Evolutionary conservation across 345 rosid species (phyloP).

Genomic region (Conringia planisiliqua): DNA sequence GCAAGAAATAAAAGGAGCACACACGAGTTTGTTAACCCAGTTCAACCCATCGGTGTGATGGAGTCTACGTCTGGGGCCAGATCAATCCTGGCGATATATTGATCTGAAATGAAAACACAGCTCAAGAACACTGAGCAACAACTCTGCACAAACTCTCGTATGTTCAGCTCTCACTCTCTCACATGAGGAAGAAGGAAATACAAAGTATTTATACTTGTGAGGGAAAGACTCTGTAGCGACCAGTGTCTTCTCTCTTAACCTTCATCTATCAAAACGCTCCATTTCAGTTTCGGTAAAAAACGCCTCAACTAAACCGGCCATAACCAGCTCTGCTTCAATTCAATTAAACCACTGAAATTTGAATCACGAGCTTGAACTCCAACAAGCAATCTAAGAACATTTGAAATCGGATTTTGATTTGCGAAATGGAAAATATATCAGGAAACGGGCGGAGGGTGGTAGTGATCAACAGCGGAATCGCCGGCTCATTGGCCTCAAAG

Average conservation of each 20-base stretch:
- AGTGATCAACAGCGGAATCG: constrained; percentile 64
- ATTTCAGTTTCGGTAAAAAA: too few species aligned
- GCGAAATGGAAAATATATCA: constrained; percentile 6
- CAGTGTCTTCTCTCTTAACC: too few species aligned
- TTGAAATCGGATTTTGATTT: background rate
- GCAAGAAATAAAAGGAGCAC: too few species aligned
- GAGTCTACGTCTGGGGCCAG: background rate
- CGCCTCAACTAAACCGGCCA: background rate
- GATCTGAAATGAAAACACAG: too few species aligned
- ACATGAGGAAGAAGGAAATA: too few species aligned
- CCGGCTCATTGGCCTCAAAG: constrained; percentile 53
- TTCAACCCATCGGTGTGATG: background rate
- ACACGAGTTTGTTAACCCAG: too few species aligned
- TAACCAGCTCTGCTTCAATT: background rate
- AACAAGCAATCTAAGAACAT: background rate
- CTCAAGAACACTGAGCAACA: too few species aligned
- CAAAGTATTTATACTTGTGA: too few species aligned
- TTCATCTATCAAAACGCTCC: too few species aligned
- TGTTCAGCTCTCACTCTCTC: too few species aligned
- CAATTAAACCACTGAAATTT: background rate
- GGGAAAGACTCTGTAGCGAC: too few species aligned
- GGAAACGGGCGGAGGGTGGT: constrained; percentile 40
- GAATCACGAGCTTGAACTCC: background rate
- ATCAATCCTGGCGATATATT: background rate
- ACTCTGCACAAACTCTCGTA: too few species aligned